phyloP scores from a whole-genome alignment of 2,329 filamentous ascomycete genomes.

The Aspergillus carbonarius region DNA sequence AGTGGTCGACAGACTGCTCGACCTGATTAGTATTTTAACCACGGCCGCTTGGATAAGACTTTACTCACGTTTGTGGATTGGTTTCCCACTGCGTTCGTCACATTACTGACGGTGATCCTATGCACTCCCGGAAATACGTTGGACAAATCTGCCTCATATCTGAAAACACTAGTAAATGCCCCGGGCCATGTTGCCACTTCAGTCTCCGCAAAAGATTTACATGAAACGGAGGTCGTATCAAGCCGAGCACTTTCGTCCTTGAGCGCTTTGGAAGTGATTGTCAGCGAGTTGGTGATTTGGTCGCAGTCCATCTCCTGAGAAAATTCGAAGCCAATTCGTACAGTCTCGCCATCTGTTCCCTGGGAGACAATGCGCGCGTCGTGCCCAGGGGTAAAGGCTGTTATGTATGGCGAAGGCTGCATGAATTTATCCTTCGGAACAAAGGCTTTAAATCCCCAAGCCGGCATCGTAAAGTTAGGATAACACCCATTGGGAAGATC shows the following conservation, averaged over 20 bases:
- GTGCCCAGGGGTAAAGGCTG: conserved; percentile 59
- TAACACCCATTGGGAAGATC: conserved; percentile 55
- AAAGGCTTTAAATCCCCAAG: conserved; percentile 60
- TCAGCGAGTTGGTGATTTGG: conserved; percentile 52
- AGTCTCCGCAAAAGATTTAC: conserved; percentile 36
- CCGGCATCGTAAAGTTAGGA: conserved; percentile 49
- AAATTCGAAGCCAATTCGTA: conserved; percentile 57
- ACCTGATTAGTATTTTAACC: neutral
- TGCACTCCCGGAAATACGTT: conserved; percentile 62
- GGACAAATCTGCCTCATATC: conserved; percentile 51
- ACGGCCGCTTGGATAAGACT: neutral
- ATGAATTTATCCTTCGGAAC: conserved; percentile 54
- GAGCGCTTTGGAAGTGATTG: conserved; percentile 51
- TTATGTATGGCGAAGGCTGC: conserved; percentile 56
- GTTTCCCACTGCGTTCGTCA: conserved; percentile 44
- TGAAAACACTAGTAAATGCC: conserved; percentile 54
- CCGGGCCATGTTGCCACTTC: conserved; percentile 42
- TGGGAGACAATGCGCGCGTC: conserved; percentile 56
- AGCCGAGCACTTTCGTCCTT: conserved; percentile 42
- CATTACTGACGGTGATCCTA: conserved; percentile 56
- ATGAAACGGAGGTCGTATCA: conserved; percentile 47
- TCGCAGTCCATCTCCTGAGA: conserved; percentile 61
- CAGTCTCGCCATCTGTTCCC: conserved; percentile 39
- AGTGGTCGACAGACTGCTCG: conserved; percentile 46
- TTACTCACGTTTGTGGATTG: conserved; percentile 45